phyloP scores from a whole-genome alignment of 106 monocot species.

The Gastrodia elata region DNA sequence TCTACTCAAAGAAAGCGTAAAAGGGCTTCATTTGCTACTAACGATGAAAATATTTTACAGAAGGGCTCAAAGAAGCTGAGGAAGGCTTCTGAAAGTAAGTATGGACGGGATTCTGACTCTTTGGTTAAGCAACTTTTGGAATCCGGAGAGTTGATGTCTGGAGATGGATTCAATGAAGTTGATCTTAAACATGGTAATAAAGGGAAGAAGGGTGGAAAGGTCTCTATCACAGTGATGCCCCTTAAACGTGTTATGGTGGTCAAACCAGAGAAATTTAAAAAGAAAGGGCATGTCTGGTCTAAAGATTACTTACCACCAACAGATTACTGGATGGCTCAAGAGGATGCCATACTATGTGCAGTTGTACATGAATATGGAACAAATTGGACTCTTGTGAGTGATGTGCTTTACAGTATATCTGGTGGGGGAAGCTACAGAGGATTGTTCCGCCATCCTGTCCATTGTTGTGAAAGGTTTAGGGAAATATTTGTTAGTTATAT shows the following conservation, averaged over 20 bases:
- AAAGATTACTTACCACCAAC: slow-evolving; percentile 58
- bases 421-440: slow-evolving; percentile 74
- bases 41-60: slow-evolving; percentile 41
- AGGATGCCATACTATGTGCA: slow-evolving; percentile 90
- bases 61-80: slow-evolving; percentile 50
- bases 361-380: slow-evolving; percentile 81
- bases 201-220: slow-evolving; percentile 46
- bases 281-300: slow-evolving; percentile 54
- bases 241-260: slow-evolving; percentile 77
- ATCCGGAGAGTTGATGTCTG: slow-evolving; percentile 25
- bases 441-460: slow-evolving; percentile 76
- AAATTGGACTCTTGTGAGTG: slow-evolving; percentile 71
- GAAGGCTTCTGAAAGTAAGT: slow-evolving; percentile 28
- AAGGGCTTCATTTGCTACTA: slow-evolving; percentile 18
- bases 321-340: slow-evolving; percentile 70
- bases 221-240: slow-evolving; percentile 65
- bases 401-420: slow-evolving; percentile 42
- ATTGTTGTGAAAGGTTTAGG: slow-evolving; percentile 94
- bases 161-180: slow-evolving; percentile 25
- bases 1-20: slow-evolving; percentile 49
- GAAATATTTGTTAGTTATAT: slow-evolving; percentile 84
- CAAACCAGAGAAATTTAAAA: slow-evolving; percentile 73
- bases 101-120: slow-evolving; percentile 19
- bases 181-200: slow-evolving; percentile 30
- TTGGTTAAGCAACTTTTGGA: slow-evolving; percentile 29